Evolutionary conservation across 164 flowering plant species (phyloP).

Genomic region (Tetracentron sinense): DNA sequence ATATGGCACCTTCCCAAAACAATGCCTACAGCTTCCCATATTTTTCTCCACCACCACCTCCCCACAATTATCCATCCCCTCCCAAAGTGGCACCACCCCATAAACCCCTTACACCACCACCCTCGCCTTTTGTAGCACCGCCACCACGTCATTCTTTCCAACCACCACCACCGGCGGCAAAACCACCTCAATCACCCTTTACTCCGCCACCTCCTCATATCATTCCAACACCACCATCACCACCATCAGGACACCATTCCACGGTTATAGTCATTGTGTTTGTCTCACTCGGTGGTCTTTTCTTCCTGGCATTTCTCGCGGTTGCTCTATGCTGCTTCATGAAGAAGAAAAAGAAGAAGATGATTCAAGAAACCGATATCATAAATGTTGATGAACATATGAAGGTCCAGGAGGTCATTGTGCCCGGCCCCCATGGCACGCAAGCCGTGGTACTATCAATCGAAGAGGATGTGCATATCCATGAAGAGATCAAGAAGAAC

Average conservation of each 20-base stretch:
- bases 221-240: conserved; percentile 28
- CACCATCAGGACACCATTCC: conserved; percentile 35
- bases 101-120: conserved; percentile 3
- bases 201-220: conserved; percentile 26
- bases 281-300: conserved; percentile 57
- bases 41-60: conserved; percentile 22
- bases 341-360: conserved; percentile 47
- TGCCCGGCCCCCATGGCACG: conserved; percentile 55
- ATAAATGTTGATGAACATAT: conserved; percentile 53
- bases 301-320: conserved; percentile 57
- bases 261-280: conserved; percentile 46
- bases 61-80: conserved; percentile 16
- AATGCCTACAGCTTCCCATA: conserved; percentile 21
- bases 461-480: conserved; percentile 48
- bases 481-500: conserved; percentile 41
- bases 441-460: conserved; percentile 33
- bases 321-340: conserved; percentile 56
- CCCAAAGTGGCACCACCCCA: conserved; percentile 18
- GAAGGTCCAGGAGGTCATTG: conserved; percentile 51
- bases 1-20: conserved; percentile 16
- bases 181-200: conserved; percentile 19
- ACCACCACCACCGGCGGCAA: conserved; percentile 9
- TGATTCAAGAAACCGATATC: conserved; percentile 32
- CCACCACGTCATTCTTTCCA: not conserved
- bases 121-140: not conserved